phyloP scores from a whole-genome alignment of 805 yeast genomes.

The Vanderwaltozyma tropicalis region DNA sequence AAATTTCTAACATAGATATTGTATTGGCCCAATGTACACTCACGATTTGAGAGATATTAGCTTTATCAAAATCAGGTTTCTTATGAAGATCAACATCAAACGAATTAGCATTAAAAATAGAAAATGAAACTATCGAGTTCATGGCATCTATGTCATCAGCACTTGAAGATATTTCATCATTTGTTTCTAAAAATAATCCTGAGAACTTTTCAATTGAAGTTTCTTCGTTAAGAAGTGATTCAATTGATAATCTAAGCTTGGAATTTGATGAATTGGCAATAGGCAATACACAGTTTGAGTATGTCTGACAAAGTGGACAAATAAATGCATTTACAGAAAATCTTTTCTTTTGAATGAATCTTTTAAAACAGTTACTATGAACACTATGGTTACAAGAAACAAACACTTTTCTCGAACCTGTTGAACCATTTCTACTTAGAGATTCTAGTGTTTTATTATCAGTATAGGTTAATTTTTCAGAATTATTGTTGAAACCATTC shows the following conservation, averaged over 20 bases:
- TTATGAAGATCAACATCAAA: constrained; percentile 14
- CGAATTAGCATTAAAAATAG: constrained; percentile 8
- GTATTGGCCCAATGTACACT: constrained; percentile 25
- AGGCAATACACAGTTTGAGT: constrained; percentile 30
- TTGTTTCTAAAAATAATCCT: constrained; percentile 3
- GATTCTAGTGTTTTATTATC: constrained; percentile 12
- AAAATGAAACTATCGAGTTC: neutral
- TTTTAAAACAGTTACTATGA: constrained; percentile 70
- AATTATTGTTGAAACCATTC: constrained; percentile 22
- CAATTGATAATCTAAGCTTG: neutral
- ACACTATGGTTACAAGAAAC: constrained; percentile 91
- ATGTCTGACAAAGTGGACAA: constrained; percentile 91
- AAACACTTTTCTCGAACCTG: constrained; percentile 30
- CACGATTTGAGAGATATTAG: constrained; percentile 13
- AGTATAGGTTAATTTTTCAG: constrained; percentile 13
- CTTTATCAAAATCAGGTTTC: constrained; percentile 8
- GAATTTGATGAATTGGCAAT: constrained; percentile 4
- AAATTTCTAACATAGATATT: constrained; percentile 48
- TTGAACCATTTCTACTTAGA: constrained; percentile 10
- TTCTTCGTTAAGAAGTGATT: neutral
- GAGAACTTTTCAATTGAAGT: neutral
- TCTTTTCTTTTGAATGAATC: constrained; percentile 53
- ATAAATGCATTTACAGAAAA: constrained; percentile 54
- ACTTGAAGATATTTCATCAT: neutral
- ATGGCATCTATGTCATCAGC: neutral